Base-by-base conservation (phyloP, 1,284 basidiomycete species). In the Coniferiporia weirii region DNA sequence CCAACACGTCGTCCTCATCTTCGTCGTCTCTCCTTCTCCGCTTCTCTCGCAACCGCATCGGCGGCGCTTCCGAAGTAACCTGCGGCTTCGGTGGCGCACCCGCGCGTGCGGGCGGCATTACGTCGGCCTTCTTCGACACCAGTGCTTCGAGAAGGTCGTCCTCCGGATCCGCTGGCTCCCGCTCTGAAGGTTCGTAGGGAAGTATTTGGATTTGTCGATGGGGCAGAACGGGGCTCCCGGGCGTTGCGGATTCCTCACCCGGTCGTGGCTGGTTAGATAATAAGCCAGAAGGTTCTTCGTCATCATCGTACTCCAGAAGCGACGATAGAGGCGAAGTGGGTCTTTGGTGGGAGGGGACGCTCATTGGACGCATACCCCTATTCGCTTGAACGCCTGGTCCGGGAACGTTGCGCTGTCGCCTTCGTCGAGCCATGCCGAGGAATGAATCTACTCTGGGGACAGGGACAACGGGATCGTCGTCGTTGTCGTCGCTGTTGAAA, bases 401-500 rank as follows among this genome's bases (percentile, higher is more conserved):
- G 17, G 59, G 55, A 32, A 49, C 36, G 50, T 45, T 49, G 34
- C 61, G 57, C 19, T 46, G 57, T 45, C 80, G 74, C 61, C 59
- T 55, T 64, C 57, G 53, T 57, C 61, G 60, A 64, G 46, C 45
- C 34, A 38, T n/a, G 54, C 48, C 46, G 50, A 56, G 44, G 56
- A 56, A 46, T 20, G 54, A 15, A 32, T 49, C 50, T 13, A 36
- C 32, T 17, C 53, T 38, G 17, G 50, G 34, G 10, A 57, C 47
- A 13, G 53, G 53, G 2, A 52, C 52, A 46, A 54, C 53, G 36
- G 58, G 73, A 22, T 85, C 81, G 46, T 86, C 83, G 38, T 91
- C 90, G 57, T 85, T 83, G 61, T 91, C 89, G 34, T 89, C 87
- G 15, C 75, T 80, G 65, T 94, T 92, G 79, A 97, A 97, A 77